These are phyloP conservation scores for Botrytis fragariae DNA, from an alignment of 2,329 filamentous ascomycete species.

Conservation along the genomic window DNA sequence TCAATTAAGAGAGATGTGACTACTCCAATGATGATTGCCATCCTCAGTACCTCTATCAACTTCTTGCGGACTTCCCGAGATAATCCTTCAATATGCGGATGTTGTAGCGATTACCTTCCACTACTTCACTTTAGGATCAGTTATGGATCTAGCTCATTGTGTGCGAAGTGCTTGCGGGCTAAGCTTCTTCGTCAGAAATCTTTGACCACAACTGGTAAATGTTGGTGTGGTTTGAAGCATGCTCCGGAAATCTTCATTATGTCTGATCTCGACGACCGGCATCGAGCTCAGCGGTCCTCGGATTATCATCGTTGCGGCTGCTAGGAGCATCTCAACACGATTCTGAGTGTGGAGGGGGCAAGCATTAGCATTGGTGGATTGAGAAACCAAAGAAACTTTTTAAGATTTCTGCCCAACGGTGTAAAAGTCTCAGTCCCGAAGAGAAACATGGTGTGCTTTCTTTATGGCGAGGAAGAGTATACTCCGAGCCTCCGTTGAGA, in stretches of 20 bases:
- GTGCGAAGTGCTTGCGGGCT: background rate
- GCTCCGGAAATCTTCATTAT: background rate
- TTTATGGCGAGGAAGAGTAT: background rate
- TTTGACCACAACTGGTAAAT: background rate
- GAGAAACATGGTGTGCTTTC: background rate
- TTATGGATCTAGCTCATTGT: too few relatives aligned
- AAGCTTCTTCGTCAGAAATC: background rate
- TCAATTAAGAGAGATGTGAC: background rate
- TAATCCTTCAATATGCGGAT: background rate
- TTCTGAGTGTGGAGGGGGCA: background rate
- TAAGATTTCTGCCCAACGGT: background rate
- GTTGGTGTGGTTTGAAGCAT: background rate
- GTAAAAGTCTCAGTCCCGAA: background rate
- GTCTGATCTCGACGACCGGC: background rate
- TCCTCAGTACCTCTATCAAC: background rate
- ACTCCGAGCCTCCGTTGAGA: background rate
- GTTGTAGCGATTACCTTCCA: background rate
- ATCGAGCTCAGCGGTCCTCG: background rate
- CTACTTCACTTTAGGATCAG: too few relatives aligned
- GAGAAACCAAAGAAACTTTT: background rate
- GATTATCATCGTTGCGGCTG: accelerated
- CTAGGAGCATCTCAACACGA: background rate
- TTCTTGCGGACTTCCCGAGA: background rate
- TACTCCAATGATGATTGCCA: background rate
- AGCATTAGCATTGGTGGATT: background rate